phyloP scores from a whole-genome alignment of 768 basidiomycete species.

The Boletellus sp. region DNA sequence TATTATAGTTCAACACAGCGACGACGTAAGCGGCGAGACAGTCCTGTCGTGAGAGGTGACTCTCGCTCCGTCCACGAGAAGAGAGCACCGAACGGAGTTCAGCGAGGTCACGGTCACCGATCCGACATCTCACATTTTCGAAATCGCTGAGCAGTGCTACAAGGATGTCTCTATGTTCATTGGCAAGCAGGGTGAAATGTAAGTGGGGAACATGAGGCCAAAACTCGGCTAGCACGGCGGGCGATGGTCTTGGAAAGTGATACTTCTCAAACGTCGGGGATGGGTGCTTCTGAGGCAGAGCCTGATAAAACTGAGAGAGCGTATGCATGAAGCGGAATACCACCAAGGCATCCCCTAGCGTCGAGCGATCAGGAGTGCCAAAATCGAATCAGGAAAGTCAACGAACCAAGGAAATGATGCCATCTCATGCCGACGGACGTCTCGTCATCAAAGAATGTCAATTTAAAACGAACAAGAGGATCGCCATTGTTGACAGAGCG shows the following conservation, averaged over 20 bases:
- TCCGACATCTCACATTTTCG: conserved; percentile 16
- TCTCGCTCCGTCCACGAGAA: too few relatives aligned
- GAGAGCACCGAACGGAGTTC: conserved; percentile 13
- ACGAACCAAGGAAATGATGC: conserved; percentile 33
- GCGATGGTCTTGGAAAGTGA: conserved; percentile 16
- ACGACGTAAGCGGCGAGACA: too few relatives aligned
- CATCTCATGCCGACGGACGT: conserved; percentile 33
- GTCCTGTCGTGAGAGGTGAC: too few relatives aligned
- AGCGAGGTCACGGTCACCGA: conserved; percentile 9
- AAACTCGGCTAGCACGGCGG: conserved; percentile 11
- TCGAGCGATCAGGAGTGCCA: not conserved
- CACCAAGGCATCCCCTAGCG: conserved; percentile 28
- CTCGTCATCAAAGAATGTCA: conserved; percentile 21
- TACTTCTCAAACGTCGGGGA: conserved; percentile 27
- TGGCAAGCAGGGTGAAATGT: conserved; percentile 8
- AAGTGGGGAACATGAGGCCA: conserved; percentile 26
- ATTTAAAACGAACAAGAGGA: conserved; percentile 27
- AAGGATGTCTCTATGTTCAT: conserved; percentile 19
- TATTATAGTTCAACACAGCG: too few relatives aligned
- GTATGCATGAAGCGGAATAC: conserved; percentile 28
- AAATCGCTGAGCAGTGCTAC: conserved; percentile 7
- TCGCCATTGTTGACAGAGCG: conserved; percentile 15
- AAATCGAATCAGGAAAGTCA: not conserved
- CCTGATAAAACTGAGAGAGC: conserved; percentile 31
- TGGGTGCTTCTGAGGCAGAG: conserved; percentile 1